Percentiles rank a stretch among this genome's conserved stretches.
phyloP scores from a whole-genome alignment of 1,284 basidiomycete species.

The Nidula niveotomentosa region DNA sequence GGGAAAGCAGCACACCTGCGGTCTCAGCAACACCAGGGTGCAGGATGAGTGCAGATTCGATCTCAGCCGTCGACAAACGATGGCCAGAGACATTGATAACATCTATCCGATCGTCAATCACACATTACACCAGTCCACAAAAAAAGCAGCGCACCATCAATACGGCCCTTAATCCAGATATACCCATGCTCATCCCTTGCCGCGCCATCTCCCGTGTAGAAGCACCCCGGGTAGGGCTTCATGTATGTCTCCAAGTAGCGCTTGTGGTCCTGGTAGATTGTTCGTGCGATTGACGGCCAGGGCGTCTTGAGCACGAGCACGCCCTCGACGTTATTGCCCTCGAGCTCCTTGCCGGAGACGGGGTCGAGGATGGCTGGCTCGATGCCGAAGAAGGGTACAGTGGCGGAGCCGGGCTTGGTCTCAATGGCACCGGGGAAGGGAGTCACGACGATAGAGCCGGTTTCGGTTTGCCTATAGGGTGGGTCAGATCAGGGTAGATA shows the following conservation, averaged over 20 bases:
- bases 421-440: constrained; percentile 95
- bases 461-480: constrained; percentile 85
- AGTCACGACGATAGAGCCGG: constrained; percentile 93
- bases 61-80: constrained; percentile 95
- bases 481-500: constrained; percentile 1
- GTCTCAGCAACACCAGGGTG: constrained; percentile 97
- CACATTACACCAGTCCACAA: constrained; percentile 4
- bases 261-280: constrained; percentile 91
- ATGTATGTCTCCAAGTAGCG: constrained; percentile 95
- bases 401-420: constrained; percentile 96
- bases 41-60: constrained; percentile 93
- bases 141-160: constrained; percentile 72
- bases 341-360: constrained; percentile 70
- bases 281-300: constrained; percentile 97
- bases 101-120: constrained; percentile 38
- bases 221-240: constrained; percentile 86
- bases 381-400: constrained; percentile 97
- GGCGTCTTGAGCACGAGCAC: constrained; percentile 86
- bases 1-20: constrained; percentile 48
- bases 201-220: constrained; percentile 98
- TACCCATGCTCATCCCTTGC: constrained; percentile 95
- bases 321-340: constrained; percentile 88
- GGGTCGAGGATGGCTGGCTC: constrained; percentile 90
- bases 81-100: constrained; percentile 97
- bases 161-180: constrained; percentile 97